Evolutionary conservation across 2,329 filamentous ascomycete genomes (phyloP).

Genomic region (Cercospora sesami): DNA sequence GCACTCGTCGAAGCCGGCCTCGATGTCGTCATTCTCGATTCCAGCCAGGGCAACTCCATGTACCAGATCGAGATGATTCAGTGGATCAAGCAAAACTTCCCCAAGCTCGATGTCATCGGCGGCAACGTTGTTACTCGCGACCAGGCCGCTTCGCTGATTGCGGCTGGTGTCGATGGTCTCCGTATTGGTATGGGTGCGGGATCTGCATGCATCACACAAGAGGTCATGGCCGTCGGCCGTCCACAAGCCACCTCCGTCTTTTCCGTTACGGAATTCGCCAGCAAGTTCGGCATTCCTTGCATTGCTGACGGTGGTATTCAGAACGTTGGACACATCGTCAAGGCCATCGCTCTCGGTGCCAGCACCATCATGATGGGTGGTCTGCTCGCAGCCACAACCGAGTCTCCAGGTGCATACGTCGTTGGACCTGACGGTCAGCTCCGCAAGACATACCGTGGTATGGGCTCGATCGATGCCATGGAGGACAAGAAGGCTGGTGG

Average conservation of each 20-base stretch:
- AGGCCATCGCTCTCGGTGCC: slow-evolving; percentile 91
- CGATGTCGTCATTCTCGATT: slow-evolving; percentile 93
- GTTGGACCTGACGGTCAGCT: slow-evolving; percentile 95
- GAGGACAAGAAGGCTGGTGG: slow-evolving; percentile 96
- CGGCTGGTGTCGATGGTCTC: slow-evolving; percentile 90
- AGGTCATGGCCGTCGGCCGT: slow-evolving; percentile 98
- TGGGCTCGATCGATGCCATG: slow-evolving; percentile 99
- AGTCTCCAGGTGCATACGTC: slow-evolving; percentile 95
- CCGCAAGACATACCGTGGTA: slow-evolving; percentile 98
- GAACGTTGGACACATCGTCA: slow-evolving; percentile 98
- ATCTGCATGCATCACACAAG: slow-evolving; percentile 97
- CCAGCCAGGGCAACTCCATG: slow-evolving; percentile 96
- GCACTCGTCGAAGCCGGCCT: slow-evolving; percentile 92
- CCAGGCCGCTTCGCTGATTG: slow-evolving; percentile 88
- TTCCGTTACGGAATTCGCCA: slow-evolving; percentile 85
- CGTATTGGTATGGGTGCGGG: slow-evolving; percentile 99
- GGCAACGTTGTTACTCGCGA: slow-evolving; percentile 98
- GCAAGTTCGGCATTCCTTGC: slow-evolving; percentile 91
- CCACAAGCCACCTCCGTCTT: slow-evolving; percentile 93
- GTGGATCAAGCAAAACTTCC: slow-evolving; percentile 86
- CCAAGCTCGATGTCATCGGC: slow-evolving; percentile 87
- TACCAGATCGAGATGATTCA: slow-evolving; percentile 99
- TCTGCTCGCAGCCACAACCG: slow-evolving; percentile 92
- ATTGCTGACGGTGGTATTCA: slow-evolving; percentile 98
- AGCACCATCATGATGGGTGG: slow-evolving; percentile 99